Percentiles rank a stretch among this genome's conserved stretches.
These are phyloP conservation scores for Schwanniomyces etchellsii DNA, from an alignment of 1,139 yeast species.

Conservation along the genomic window DNA sequence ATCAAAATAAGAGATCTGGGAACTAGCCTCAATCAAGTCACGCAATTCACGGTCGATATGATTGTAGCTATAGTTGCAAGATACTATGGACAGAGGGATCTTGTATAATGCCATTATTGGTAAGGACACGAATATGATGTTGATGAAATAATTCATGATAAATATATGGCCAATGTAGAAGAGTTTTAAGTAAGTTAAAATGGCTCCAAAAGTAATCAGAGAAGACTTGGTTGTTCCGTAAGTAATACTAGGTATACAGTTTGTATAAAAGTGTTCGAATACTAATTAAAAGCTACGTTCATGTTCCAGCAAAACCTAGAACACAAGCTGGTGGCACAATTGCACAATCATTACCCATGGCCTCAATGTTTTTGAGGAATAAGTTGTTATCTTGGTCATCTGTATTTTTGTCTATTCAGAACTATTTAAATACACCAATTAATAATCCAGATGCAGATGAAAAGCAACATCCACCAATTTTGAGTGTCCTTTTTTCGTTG, in stretches of 20 bases:
- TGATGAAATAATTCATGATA: too few species aligned
- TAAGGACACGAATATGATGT: too few species aligned
- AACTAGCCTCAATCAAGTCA: slow-evolving; percentile 8
- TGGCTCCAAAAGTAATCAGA: slow-evolving; percentile 27
- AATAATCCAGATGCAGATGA: slow-evolving; percentile 25
- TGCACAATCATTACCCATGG: slow-evolving; percentile 63
- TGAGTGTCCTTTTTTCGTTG: slow-evolving; percentile 42
- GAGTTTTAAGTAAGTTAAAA: too few species aligned
- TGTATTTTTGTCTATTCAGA: slow-evolving; percentile 46
- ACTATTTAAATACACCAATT: slow-evolving; percentile 45
- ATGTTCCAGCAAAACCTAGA: slow-evolving; percentile 45
- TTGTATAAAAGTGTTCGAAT: slow-evolving; percentile 1
- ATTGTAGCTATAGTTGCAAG: slow-evolving; percentile 26
- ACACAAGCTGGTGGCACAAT: slow-evolving; percentile 40
- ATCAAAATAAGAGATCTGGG: slow-evolving; percentile 8
- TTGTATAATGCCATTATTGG: slow-evolving; percentile 7
- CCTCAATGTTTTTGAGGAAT: slow-evolving; percentile 55
- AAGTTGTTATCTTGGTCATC: slow-evolving; percentile 55
- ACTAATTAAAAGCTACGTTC: slow-evolving; percentile 33
- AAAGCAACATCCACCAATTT: slow-evolving; percentile 33
- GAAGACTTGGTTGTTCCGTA: slow-evolving; percentile 36
- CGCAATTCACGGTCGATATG: slow-evolving; percentile 26
- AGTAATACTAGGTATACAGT: slow-evolving; percentile 9
- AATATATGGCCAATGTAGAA: too few species aligned
- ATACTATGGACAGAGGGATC: slow-evolving; percentile 35